phyloP scores from a whole-genome alignment of 306 rosid species.

The Carpinus viminea region DNA sequence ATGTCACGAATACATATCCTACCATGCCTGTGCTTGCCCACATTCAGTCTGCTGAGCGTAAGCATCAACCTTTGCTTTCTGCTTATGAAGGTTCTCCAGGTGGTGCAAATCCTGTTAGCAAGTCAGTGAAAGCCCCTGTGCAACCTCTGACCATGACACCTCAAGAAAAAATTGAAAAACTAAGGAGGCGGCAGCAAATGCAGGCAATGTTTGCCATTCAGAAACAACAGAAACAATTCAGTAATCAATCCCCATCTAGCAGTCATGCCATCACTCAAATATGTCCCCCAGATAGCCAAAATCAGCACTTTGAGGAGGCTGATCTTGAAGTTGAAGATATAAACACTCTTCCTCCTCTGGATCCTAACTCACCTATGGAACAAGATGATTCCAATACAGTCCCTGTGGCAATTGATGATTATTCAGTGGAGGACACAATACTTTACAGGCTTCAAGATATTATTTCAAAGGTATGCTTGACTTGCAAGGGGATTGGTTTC shows the following conservation, averaged over 20 bases:
- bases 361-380: slow-evolving; percentile 53
- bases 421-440: slow-evolving; percentile 62
- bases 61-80: slow-evolving; percentile 47
- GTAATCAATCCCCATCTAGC: slow-evolving; percentile 51
- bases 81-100: slow-evolving; percentile 49
- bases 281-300: slow-evolving; percentile 47
- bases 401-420: slow-evolving; percentile 48
- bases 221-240: slow-evolving; percentile 72
- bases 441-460: slow-evolving; percentile 71
- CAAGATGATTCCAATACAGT: slow-evolving; percentile 74
- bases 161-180: slow-evolving; percentile 89
- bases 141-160: slow-evolving; percentile 80
- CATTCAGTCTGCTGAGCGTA: slow-evolving; percentile 47
- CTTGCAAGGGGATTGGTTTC: slow-evolving; percentile 36
- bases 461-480: slow-evolving; percentile 67
- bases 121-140: slow-evolving; percentile 38
- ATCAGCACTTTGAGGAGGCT: slow-evolving; percentile 46
- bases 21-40: slow-evolving; percentile 60
- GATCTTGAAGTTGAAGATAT: slow-evolving; percentile 57
- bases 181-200: slow-evolving; percentile 92
- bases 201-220: slow-evolving; percentile 96
- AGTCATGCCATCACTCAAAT: slow-evolving; percentile 45
- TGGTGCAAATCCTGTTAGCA: slow-evolving; percentile 37
- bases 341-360: slow-evolving; percentile 44
- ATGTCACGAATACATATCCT: slow-evolving; percentile 55